Conservation (phyloP, 75 land plant genomes). For the Chamaecyparis obtusa region DNA sequence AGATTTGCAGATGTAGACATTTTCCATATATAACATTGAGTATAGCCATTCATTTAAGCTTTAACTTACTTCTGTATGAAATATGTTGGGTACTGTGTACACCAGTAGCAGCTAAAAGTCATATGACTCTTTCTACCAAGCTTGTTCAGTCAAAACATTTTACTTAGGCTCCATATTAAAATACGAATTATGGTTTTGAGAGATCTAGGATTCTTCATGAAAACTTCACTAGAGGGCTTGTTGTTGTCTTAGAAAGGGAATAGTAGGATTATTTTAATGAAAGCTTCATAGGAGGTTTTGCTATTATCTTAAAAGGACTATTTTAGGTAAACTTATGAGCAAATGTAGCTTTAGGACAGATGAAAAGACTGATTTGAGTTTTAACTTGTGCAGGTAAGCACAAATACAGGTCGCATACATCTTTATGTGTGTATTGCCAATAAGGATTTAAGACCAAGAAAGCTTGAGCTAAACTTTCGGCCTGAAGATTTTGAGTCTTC, state of each 20-base stretch:
- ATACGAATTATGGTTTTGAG: neutral
- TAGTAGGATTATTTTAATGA: neutral
- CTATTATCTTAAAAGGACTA: neutral
- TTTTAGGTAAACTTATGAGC: neutral
- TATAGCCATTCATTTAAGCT: too few relatives aligned
- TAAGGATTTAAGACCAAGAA: constrained; percentile 55
- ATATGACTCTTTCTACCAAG: neutral
- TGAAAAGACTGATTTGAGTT: neutral
- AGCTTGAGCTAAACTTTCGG: constrained; percentile 71
- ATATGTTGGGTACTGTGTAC: too few relatives aligned
- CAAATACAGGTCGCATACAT: constrained; percentile 87
- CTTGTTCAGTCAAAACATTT: neutral
- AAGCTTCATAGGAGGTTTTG: neutral
- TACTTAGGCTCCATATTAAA: neutral
- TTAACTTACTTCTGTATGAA: too few relatives aligned
- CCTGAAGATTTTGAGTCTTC: constrained; percentile 76
- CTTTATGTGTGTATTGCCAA: constrained; percentile 49
- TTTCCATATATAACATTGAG: too few relatives aligned
- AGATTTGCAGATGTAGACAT: too few relatives aligned
- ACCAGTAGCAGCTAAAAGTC: neutral
- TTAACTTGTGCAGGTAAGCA: constrained; percentile 67
- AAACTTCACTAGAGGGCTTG: neutral
- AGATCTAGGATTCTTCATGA: neutral
- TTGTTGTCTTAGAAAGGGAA: neutral
- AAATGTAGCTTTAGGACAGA: neutral